Evolutionary conservation across 768 basidiomycete species (phyloP).

Genomic region (Tremella yokohamensis): DNA sequence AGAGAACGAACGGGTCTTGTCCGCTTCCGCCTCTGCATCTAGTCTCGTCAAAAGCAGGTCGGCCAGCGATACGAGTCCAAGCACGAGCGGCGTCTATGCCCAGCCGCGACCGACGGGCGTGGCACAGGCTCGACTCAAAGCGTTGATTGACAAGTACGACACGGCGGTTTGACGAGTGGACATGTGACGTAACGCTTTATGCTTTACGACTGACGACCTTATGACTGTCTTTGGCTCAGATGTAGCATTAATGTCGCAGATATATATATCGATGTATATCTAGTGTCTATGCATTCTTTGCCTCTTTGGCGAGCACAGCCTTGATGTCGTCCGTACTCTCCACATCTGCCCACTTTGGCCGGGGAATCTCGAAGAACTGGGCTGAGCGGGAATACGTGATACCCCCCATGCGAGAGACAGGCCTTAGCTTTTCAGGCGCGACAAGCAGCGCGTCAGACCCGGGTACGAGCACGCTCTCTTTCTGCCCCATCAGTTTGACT

Average conservation of each 20-base stretch:
- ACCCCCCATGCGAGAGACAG: slow-evolving; percentile 58
- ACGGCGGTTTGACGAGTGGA: neutral
- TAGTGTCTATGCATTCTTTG: neutral
- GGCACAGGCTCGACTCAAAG: neutral
- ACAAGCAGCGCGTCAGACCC: slow-evolving; percentile 33
- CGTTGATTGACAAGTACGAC: slow-evolving; percentile 5
- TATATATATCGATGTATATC: too few species aligned
- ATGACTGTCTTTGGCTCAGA: too few species aligned
- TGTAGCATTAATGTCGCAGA: too few species aligned
- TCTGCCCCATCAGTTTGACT: slow-evolving; percentile 13
- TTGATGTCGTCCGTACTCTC: neutral
- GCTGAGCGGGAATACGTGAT: slow-evolving; percentile 34
- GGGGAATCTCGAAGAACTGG: neutral
- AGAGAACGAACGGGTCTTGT: neutral
- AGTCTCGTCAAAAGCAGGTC: neutral
- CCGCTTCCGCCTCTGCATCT: neutral
- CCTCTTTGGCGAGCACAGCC: neutral
- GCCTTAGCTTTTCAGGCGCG: slow-evolving; percentile 39
- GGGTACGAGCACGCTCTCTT: slow-evolving; percentile 39
- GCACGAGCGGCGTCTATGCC: too few species aligned
- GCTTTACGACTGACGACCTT: too few species aligned
- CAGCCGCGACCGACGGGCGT: neutral
- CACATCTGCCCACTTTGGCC: neutral
- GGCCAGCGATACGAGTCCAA: too few species aligned
- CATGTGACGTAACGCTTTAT: too few species aligned